phyloP scores from a whole-genome alignment of 257 asterid genomes.

The Vinca minor region DNA sequence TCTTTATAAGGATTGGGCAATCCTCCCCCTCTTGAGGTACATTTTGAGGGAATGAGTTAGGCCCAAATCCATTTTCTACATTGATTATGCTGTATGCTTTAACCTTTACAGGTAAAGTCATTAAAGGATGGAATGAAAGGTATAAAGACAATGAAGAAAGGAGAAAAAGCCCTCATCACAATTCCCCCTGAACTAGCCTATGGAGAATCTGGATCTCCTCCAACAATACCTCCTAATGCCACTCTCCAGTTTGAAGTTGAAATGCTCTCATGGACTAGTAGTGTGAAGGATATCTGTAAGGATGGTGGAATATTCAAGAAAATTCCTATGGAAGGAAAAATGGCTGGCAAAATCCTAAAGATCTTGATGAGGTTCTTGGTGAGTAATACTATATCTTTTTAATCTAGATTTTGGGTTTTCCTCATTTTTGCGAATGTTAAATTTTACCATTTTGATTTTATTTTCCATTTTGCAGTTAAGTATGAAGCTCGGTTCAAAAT shows the following conservation, averaged over 20 bases:
- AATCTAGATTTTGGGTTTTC: neutral
- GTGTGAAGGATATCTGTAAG: slow-evolving; percentile 46
- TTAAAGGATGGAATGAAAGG: slow-evolving; percentile 64
- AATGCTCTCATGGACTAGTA: slow-evolving; percentile 43
- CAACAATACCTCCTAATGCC: slow-evolving; percentile 44
- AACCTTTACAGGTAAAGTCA: slow-evolving; percentile 36
- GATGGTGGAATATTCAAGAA: slow-evolving; percentile 55
- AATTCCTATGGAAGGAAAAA: slow-evolving; percentile 39
- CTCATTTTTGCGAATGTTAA: neutral
- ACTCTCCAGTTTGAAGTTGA: slow-evolving; percentile 54
- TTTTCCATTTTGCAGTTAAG: slow-evolving; percentile 27
- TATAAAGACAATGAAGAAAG: slow-evolving; percentile 52
- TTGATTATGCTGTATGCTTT: neutral
- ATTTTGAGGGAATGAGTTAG: too few species aligned
- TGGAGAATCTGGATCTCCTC: slow-evolving; percentile 58
- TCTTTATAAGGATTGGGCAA: too few species aligned
- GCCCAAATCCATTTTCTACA: too few species aligned
- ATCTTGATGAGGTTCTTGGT: slow-evolving; percentile 52
- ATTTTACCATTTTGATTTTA: neutral
- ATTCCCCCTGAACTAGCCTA: slow-evolving; percentile 48
- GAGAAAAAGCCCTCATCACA: slow-evolving; percentile 49
- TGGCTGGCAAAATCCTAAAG: slow-evolving; percentile 57
- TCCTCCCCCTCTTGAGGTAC: too few species aligned
- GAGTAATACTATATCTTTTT: slow-evolving; percentile 5
- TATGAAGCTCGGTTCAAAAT: slow-evolving; percentile 34